A percentile compares a stretch with the other conserved stretches of the same genome.
Evolutionary conservation across 805 yeast species (phyloP).

Genomic region (Starmerella roubikii): DNA sequence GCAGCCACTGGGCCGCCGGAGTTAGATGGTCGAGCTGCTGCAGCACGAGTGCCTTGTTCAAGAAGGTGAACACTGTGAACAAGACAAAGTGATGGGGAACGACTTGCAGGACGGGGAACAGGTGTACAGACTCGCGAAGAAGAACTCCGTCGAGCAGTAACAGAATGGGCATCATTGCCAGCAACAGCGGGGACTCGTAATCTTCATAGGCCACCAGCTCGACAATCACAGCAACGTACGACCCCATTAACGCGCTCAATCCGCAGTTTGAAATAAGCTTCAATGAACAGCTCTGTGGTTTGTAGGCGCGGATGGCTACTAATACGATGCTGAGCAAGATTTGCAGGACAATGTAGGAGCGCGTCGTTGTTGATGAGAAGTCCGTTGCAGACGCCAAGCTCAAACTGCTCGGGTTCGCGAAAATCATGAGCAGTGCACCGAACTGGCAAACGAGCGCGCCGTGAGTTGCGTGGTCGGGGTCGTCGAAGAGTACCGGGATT

Average conservation of each 20-base stretch:
- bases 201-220: conserved; percentile 26
- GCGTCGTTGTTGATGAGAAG: too few relatives aligned
- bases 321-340: conserved; percentile 1
- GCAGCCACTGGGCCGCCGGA: conserved; percentile 18
- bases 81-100: conserved; percentile 39
- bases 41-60: conserved; percentile 31
- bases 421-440: conserved; percentile 33
- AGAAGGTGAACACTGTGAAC: conserved; percentile 33
- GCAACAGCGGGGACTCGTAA: conserved; percentile 4
- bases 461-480: conserved; percentile 26
- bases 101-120: conserved; percentile 34
- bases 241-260: conserved; percentile 32
- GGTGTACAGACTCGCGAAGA: conserved; percentile 30
- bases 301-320: neutral
- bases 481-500: conserved; percentile 37
- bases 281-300: conserved; percentile 7
- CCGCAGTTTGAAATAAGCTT: conserved; percentile 8
- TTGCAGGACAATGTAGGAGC: neutral
- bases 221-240: conserved; percentile 35
- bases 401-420: too few relatives aligned
- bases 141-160: conserved; percentile 33
- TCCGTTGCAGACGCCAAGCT: too few relatives aligned
- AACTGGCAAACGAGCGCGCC: conserved; percentile 32
- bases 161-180: conserved; percentile 22
- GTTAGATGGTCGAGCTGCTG: conserved; percentile 29